These are phyloP conservation scores for Xylaria castorea DNA, from an alignment of 495 filamentous ascomycete genomes.

Conservation along the genomic window DNA sequence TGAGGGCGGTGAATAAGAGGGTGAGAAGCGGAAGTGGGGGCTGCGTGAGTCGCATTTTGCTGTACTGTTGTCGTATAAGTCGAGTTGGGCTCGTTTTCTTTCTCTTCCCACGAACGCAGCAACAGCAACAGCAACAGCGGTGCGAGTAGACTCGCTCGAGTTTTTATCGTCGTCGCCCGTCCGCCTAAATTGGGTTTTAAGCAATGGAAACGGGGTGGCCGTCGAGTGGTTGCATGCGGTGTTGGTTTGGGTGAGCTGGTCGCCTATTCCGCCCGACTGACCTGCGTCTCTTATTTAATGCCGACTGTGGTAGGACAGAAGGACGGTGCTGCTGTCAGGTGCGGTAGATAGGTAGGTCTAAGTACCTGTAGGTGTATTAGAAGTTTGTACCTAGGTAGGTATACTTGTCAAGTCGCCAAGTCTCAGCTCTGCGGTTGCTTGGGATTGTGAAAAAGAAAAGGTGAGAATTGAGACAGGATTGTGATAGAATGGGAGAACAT, in stretches of 20 bases:
- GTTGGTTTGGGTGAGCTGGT: conserved; percentile 22
- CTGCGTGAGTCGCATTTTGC: conserved; percentile 37
- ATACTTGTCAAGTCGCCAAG: conserved; percentile 6
- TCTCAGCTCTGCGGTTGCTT: neutral
- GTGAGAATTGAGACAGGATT: conserved; percentile 9
- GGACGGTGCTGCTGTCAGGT: neutral
- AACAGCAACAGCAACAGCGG: conserved; percentile 13
- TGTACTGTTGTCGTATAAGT: conserved; percentile 23
- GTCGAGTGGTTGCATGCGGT: conserved; percentile 23
- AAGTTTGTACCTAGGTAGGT: conserved; percentile 21
- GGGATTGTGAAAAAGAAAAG: conserved; percentile 10
- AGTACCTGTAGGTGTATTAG: conserved; percentile 4
- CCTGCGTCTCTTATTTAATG: conserved; percentile 13
- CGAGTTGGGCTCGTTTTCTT: conserved; percentile 15
- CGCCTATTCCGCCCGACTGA: conserved; percentile 8
- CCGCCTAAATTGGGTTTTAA: neutral
- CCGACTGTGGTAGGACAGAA: neutral
- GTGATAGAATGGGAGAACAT: conserved; percentile 13
- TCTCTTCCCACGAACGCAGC: neutral
- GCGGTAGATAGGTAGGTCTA: neutral
- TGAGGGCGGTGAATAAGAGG: conserved; percentile 43
- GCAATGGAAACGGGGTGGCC: neutral
- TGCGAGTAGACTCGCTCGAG: conserved; percentile 21
- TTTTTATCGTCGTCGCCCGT: conserved; percentile 21
- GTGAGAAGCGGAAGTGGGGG: conserved; percentile 30